These are phyloP conservation scores for Scytalidium sp. DNA, from an alignment of 2,329 filamentous ascomycete genomes.

Conservation along the genomic window DNA sequence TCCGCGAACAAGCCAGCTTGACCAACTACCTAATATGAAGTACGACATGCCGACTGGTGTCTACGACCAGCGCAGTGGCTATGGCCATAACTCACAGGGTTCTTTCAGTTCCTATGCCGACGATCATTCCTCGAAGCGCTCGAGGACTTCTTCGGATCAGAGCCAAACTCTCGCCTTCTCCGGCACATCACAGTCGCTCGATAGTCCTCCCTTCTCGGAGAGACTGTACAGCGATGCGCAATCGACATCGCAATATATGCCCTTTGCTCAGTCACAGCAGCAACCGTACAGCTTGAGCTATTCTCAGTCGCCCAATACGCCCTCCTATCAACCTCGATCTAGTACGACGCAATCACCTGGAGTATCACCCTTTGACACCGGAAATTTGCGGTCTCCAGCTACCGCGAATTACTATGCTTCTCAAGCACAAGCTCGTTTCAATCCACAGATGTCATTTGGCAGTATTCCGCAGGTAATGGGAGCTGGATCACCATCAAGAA, in stretches of 20 bases:
- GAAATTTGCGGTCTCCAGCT: background rate
- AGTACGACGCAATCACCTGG: constrained; percentile 3
- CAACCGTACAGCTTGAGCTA: constrained; percentile 9
- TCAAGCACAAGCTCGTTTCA: constrained; percentile 7
- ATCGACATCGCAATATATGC: constrained; percentile 3
- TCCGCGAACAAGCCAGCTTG: background rate
- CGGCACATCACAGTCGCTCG: constrained; percentile 11
- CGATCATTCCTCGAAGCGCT: constrained; percentile 11
- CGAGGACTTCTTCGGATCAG: constrained; percentile 17
- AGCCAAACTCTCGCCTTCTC: constrained; percentile 12
- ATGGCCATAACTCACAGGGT: constrained; percentile 54
- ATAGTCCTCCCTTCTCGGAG: constrained; percentile 10
- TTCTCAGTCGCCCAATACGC: constrained; percentile 9
- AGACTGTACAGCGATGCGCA: constrained; percentile 12
- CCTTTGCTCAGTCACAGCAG: constrained; percentile 1
- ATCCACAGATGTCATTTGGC: background rate
- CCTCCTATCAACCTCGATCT: constrained; percentile 10
- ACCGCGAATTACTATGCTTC: background rate
- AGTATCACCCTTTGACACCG: background rate
- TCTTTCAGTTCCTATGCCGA: constrained; percentile 26
- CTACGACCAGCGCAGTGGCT: constrained; percentile 37
- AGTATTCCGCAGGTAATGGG: background rate
- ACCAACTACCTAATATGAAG: background rate
- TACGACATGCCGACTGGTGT: constrained; percentile 4
- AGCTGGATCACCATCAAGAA: background rate